Evolutionary conservation across 1,284 basidiomycete species (phyloP).

Genomic region (Apiotrichum gamsii): DNA sequence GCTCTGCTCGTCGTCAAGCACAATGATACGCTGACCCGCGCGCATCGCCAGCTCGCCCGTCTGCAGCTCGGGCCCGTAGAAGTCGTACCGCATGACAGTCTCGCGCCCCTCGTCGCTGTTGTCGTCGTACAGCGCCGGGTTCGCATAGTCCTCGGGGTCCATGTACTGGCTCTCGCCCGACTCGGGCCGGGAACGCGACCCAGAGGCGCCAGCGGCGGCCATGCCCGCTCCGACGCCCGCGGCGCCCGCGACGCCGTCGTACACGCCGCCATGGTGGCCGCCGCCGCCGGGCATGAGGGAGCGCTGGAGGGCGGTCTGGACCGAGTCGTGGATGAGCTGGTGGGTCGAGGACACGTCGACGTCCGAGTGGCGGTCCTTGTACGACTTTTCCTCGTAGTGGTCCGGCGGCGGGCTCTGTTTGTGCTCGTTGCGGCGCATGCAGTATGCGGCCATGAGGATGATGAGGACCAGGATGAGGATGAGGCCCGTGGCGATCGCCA

Average conservation of each 20-base stretch:
- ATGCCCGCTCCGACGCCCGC: constrained; percentile 25
- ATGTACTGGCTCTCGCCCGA: constrained; percentile 5
- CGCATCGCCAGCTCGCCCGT: constrained; percentile 42
- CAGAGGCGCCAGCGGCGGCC: constrained; percentile 28
- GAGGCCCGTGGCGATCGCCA: constrained; percentile 90
- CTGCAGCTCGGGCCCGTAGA: constrained; percentile 35
- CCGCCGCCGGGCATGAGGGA: constrained; percentile 24
- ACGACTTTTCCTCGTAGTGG: constrained; percentile 58
- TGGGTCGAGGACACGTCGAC: constrained; percentile 52
- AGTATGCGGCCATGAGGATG: constrained; percentile 70
- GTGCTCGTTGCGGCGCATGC: constrained; percentile 52
- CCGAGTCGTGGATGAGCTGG: constrained; percentile 73
- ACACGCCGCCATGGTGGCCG: too few species aligned
- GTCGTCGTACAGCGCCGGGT: constrained; percentile 25
- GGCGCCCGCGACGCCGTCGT: constrained; percentile 10
- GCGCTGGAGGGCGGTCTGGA: constrained; percentile 66
- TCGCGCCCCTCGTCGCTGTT: constrained; percentile 38
- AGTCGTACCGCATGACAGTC: constrained; percentile 44
- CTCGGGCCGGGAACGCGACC: background rate
- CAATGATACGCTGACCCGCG: constrained; percentile 38
- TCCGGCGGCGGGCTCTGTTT: constrained; percentile 36
- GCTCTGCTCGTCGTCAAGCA: constrained; percentile 39
- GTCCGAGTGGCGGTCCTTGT: constrained; percentile 56
- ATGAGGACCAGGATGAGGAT: constrained; percentile 88
- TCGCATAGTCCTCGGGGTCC: constrained; percentile 20